Base-by-base conservation (phyloP, 2,329 filamentous ascomycete species). In the Bisporella sp. region DNA sequence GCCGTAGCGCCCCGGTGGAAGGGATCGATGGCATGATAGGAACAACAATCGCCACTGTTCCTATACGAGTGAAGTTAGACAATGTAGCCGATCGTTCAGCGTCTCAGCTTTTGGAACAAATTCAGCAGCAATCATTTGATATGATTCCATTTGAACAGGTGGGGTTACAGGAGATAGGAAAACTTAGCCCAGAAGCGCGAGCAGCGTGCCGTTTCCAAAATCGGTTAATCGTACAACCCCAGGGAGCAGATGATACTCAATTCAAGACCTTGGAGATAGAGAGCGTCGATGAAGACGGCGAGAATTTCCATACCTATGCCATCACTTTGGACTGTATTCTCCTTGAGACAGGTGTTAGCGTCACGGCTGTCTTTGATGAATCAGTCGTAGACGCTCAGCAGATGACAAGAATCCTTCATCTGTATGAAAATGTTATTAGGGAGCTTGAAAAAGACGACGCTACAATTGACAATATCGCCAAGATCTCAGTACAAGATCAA, bases 71-170 rank as follows among this genome's bases (percentile, higher is more conserved):
- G 9, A 50, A 50, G 3, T n/a, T 63, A 0, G 31, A 50, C 9
- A 37, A 53, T 1, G 40, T 1, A 65, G 67, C 1, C 50, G 69
- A 0, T 59, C 65, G 9, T 57, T 61, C 13, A 49, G 52, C 49
- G 69, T 64, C 49, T 72, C 69, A 56, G 73, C 73, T 2, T 59
- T 72, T 6, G 68, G 68, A 6, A 64, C 67, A 43, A 67, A 71
- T 9, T 68, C 70, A 45, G 42, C 47, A 32, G 28, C 31, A n/a
- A 32, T 56, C 7, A 31, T 39, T 29, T 30, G 52, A n/a, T 52
- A 43, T 29, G 44, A 47, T 12, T 21, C 21, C 42, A 21, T 21
- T 21, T 21, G 21, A 21, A 21, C 21, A 21, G 21, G 21, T 21
- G 21, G 21, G 21, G 21, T 21, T 21, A 21, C 21, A 21, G 21